A percentile compares a stretch with the other conserved stretches of the same genome.
phyloP scores from a whole-genome alignment of 805 yeast genomes.

The Metschnikowia orientalis region DNA sequence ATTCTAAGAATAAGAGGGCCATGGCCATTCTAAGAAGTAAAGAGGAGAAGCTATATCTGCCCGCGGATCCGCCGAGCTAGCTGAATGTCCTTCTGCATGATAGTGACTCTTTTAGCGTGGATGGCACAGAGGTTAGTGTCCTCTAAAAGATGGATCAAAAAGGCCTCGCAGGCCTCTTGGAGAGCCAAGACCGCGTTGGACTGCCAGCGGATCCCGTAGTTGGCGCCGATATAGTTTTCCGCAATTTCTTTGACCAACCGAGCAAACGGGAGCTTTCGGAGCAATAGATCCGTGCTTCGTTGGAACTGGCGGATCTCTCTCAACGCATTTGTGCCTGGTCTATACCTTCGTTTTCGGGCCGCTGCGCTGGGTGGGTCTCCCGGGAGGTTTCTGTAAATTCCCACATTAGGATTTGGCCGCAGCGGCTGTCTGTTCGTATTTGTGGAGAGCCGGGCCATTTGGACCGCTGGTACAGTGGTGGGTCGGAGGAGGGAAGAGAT shows the following conservation, averaged over 20 bases:
- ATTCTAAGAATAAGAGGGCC: no score
- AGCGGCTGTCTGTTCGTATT: conserved; percentile 7
- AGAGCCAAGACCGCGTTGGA: conserved; percentile 70
- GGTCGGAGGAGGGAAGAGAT: no score
- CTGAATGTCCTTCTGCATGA: conserved; percentile 79
- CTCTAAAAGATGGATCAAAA: conserved; percentile 64
- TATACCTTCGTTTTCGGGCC: conserved; percentile 37
- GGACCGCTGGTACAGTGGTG: no score
- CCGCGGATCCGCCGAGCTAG: conserved; percentile 76
- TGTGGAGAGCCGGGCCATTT: conserved; percentile 16
- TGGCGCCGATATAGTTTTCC: conserved; percentile 49
- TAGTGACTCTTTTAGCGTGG: conserved; percentile 79
- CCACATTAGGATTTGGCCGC: conserved; percentile 21
- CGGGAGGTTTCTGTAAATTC: conserved; percentile 46
- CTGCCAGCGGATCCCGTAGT: conserved; percentile 70
- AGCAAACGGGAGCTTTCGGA: conserved; percentile 74
- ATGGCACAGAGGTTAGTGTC: conserved; percentile 75
- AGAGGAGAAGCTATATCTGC: conserved; percentile 16
- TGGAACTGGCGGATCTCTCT: conserved; percentile 68
- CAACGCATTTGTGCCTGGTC: conserved; percentile 64
- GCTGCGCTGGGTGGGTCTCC: conserved; percentile 45
- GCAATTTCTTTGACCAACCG: conserved; percentile 72
- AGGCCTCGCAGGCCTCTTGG: conserved; percentile 81
- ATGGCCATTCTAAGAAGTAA: neutral
- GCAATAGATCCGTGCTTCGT: conserved; percentile 59